These are phyloP conservation scores for Beauveria sp. DNA, from an alignment of 2,329 filamentous ascomycete species.

Conservation along the genomic window DNA sequence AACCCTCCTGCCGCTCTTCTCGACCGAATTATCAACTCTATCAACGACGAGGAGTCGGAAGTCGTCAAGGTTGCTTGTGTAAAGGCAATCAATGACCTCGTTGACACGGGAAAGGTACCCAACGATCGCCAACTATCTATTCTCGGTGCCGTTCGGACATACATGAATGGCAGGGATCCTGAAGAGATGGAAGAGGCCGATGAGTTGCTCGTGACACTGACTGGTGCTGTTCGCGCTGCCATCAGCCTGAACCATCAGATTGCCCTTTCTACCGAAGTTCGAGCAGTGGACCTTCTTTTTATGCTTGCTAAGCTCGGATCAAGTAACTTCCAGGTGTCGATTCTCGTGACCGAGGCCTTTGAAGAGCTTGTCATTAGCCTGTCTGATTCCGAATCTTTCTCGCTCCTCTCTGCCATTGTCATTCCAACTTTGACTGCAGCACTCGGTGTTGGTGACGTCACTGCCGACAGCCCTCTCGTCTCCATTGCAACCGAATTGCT, in stretches of 20 bases:
- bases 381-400: slow-evolving; percentile 61
- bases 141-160: slow-evolving; percentile 59
- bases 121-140: slow-evolving; percentile 52
- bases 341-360: slow-evolving; percentile 83
- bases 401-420: slow-evolving; percentile 74
- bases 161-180: slow-evolving; percentile 72
- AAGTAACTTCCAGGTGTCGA: slow-evolving; percentile 81
- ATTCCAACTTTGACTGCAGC: slow-evolving; percentile 81
- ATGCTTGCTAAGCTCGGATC: slow-evolving; percentile 81
- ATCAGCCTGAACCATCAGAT: slow-evolving; percentile 73
- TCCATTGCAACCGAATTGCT: slow-evolving; percentile 83
- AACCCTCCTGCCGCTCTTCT: slow-evolving; percentile 58
- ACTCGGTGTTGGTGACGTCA: slow-evolving; percentile 80
- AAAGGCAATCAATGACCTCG: slow-evolving; percentile 68
- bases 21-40: slow-evolving; percentile 66
- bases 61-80: slow-evolving; percentile 90
- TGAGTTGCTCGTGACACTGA: slow-evolving; percentile 82
- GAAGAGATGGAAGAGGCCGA: slow-evolving; percentile 81
- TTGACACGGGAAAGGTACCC: slow-evolving; percentile 43
- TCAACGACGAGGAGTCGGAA: slow-evolving; percentile 69
- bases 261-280: slow-evolving; percentile 62
- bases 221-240: slow-evolving; percentile 75
- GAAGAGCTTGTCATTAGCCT: slow-evolving; percentile 74
- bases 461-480: slow-evolving; percentile 74
- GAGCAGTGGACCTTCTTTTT: slow-evolving; percentile 78